These are phyloP conservation scores for Entrophospora sp. DNA, from an alignment of 192 early-diverging fungal species.

Conservation along the genomic window DNA sequence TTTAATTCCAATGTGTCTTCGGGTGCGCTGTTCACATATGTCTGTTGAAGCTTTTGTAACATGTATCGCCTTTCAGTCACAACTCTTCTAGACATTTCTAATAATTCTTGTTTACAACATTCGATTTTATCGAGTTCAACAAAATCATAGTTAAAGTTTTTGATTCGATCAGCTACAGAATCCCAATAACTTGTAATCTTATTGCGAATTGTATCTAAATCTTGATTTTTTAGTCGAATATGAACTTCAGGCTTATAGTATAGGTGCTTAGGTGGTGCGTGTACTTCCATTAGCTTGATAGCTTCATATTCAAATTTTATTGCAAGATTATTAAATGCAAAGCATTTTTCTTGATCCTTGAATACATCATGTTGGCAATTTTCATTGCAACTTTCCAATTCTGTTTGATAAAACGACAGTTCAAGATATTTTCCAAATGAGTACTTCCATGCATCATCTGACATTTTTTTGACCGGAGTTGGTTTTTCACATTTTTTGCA, in stretches of 20 bases:
- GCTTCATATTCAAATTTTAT: constrained; percentile 72
- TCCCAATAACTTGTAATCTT: constrained; percentile 79
- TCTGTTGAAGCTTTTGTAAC: constrained; percentile 78
- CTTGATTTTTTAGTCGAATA: constrained; percentile 62
- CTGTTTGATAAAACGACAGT: constrained; percentile 74
- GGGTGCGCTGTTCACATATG: constrained; percentile 62
- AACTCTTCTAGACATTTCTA: constrained; percentile 61
- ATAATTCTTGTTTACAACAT: constrained; percentile 59
- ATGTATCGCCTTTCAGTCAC: constrained; percentile 71
- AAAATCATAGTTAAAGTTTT: constrained; percentile 70
- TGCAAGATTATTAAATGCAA: constrained; percentile 65
- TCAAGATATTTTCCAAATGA: constrained; percentile 98
- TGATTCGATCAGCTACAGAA: constrained; percentile 73
- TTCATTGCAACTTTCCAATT: constrained; percentile 52
- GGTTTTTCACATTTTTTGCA: constrained; percentile 66
- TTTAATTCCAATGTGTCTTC: constrained; percentile 79
- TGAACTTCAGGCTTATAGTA: constrained; percentile 51
- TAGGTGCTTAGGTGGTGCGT: constrained; percentile 58
- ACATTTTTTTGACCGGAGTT: constrained; percentile 70
- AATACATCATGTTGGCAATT: constrained; percentile 78
- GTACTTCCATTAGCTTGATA: constrained; percentile 65
- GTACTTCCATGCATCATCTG: constrained; percentile 82
- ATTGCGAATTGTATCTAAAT: constrained; percentile 56
- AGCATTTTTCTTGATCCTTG: constrained; percentile 75
- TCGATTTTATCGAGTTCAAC: constrained; percentile 63